phyloP scores from a whole-genome alignment of 176 grass and related monocot genomes.

The Musa acuminata region DNA sequence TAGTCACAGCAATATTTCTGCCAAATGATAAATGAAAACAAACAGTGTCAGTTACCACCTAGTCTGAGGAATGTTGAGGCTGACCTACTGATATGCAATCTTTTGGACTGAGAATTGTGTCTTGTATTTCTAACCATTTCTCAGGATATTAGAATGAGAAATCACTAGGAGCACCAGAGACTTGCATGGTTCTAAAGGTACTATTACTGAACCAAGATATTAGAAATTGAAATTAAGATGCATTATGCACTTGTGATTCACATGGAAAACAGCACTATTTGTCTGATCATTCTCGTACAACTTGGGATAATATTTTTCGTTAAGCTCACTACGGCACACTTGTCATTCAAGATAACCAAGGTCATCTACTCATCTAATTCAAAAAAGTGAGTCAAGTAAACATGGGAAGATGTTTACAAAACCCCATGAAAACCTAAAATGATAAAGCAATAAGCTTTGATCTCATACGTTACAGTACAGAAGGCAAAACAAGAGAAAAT shows the following conservation, averaged over 20 bases:
- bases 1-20: no score
- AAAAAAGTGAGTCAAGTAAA: background rate
- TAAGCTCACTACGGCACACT: background rate
- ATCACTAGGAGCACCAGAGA: background rate
- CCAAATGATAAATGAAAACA: no score
- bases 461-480: no score
- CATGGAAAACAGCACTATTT: background rate
- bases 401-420: background rate
- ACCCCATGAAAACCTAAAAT: no score
- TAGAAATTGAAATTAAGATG: background rate
- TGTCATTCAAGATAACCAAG: background rate
- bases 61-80: background rate
- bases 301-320: no score
- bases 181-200: background rate
- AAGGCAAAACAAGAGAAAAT: no score
- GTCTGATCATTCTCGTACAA: background rate
- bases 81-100: background rate
- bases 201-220: background rate
- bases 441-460: no score
- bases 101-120: background rate
- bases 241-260: background rate
- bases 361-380: background rate
- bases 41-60: no score
- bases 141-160: background rate
- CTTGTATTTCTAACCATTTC: background rate